phyloP scores from a whole-genome alignment of 1,284 basidiomycete genomes.

The Cryptococcus sp. region DNA sequence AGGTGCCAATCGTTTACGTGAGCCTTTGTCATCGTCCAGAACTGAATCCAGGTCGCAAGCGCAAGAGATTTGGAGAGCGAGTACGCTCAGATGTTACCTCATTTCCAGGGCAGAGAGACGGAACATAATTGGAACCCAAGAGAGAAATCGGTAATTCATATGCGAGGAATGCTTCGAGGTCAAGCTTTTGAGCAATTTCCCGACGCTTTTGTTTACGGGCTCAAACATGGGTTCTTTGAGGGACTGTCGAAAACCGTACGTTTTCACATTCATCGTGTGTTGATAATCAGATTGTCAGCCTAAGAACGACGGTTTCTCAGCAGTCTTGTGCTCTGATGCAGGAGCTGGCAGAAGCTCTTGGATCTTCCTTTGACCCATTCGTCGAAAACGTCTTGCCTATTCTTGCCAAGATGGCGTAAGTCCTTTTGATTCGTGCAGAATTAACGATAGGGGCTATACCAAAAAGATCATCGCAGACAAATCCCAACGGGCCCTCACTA shows the following conservation, averaged over 20 bases:
- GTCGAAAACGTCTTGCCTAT: conserved; percentile 70
- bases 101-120: conserved; percentile 91
- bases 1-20: conserved; percentile 68
- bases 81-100: conserved; percentile 68
- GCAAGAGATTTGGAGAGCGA: conserved; percentile 78
- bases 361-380: conserved; percentile 67
- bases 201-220: conserved; percentile 66
- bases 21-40: conserved; percentile 32
- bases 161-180: conserved; percentile 89
- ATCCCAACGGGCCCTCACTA: conserved; percentile 68
- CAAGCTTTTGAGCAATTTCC: conserved; percentile 69
- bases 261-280: conserved; percentile 2
- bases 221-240: conserved; percentile 75
- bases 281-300: conserved; percentile 63
- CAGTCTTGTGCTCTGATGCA: conserved; percentile 74
- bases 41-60: conserved; percentile 65
- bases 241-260: conserved; percentile 80
- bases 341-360: conserved; percentile 69
- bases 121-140: conserved; percentile 92
- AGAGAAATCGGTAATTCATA: conserved; percentile 70
- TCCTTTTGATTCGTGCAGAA: conserved; percentile 6
- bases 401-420: conserved; percentile 69
- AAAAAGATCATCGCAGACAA: conserved; percentile 89
- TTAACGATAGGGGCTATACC: conserved; percentile 62
- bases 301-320: conserved; percentile 85